phyloP scores from a whole-genome alignment of 2,329 filamentous ascomycete species.

The Aspergillus caelatus region DNA sequence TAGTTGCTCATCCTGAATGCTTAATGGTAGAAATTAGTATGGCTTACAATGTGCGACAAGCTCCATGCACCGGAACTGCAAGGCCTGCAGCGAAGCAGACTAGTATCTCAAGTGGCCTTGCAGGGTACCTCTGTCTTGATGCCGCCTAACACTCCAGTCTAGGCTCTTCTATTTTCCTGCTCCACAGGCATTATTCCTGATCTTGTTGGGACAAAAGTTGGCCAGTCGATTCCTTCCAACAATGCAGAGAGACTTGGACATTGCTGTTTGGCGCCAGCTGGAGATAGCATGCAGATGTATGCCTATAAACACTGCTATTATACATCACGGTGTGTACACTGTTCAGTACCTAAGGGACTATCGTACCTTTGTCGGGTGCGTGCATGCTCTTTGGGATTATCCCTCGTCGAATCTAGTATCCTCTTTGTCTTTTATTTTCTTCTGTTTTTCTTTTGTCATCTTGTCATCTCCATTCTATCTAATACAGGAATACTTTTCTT shows the following conservation, averaged over 20 bases:
- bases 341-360: background rate
- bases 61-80: conserved; percentile 16
- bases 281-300: conserved; percentile 12
- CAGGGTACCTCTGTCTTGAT: conserved; percentile 10
- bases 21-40: background rate
- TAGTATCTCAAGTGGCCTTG: conserved; percentile 10
- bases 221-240: background rate
- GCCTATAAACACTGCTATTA: background rate
- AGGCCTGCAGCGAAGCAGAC: conserved; percentile 11
- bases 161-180: conserved; percentile 6
- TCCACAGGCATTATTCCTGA: background rate
- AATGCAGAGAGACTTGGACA: conserved; percentile 18
- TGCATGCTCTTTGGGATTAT: background rate
- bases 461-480: too few relatives aligned
- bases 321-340: background rate
- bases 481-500: background rate
- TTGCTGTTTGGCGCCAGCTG: conserved; percentile 27
- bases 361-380: conserved; percentile 11
- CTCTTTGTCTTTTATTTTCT: background rate
- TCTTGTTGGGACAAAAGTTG: background rate
- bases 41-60: conserved; percentile 4
- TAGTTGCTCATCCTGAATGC: background rate
- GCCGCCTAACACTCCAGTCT: conserved; percentile 3
- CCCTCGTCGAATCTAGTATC: background rate
- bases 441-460: background rate